Evolutionary conservation across 2,329 filamentous ascomycete species (phyloP).

Genomic region (Stachybotrys elegans): DNA sequence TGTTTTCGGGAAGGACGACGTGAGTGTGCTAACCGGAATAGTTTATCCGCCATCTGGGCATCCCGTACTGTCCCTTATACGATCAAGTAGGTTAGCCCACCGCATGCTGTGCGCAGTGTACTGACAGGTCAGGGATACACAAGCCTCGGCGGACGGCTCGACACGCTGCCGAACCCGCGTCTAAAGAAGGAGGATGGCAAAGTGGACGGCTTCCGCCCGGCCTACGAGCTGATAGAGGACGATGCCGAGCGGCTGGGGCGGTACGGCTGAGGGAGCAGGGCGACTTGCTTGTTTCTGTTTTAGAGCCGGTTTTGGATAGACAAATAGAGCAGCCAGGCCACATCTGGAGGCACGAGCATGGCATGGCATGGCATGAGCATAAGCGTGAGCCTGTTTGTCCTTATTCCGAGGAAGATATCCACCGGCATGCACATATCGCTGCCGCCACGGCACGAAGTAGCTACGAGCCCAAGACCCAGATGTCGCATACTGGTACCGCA

Average conservation of each 20-base stretch:
- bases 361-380: no score
- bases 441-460: no score
- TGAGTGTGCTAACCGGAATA: slow-evolving; percentile 26
- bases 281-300: no score
- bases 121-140: slow-evolving; percentile 63
- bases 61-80: slow-evolving; percentile 84
- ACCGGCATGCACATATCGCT: no score
- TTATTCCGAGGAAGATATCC: no score
- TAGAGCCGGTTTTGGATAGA: no score
- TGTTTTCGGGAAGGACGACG: background rate
- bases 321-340: no score
- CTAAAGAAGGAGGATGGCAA: slow-evolving; percentile 39
- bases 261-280: slow-evolving; percentile 49
- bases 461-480: no score
- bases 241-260: slow-evolving; percentile 74
- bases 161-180: slow-evolving; percentile 85
- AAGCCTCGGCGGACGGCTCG: slow-evolving; percentile 80
- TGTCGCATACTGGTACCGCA: no score
- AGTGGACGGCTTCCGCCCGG: slow-evolving; percentile 55
- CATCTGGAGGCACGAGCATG: no score
- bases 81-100: slow-evolving; percentile 43
- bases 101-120: no score
- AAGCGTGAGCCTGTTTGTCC: no score
- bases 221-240: slow-evolving; percentile 71
- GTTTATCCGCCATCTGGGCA: slow-evolving; percentile 74